A percentile compares a stretch with the other conserved stretches of the same genome.
Conservation (phyloP, 345 rosid species). For the Eucalyptus rudis region DNA sequence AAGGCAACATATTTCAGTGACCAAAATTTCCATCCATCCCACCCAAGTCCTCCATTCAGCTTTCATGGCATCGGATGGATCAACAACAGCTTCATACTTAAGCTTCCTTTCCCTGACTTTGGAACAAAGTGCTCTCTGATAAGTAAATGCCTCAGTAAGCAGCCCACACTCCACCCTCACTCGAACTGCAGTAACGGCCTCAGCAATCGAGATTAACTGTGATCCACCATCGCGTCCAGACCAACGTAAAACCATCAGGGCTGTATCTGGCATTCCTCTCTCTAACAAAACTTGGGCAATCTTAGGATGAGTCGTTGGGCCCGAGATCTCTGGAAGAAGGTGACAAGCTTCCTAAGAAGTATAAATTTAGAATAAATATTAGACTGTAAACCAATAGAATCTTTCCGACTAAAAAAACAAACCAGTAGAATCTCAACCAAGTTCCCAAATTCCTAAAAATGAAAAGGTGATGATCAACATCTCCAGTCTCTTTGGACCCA, state of each 20-base stretch:
- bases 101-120: slow-evolving; percentile 51
- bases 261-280: slow-evolving; percentile 70
- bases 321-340: slow-evolving; percentile 87
- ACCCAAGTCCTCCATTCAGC: slow-evolving; percentile 42
- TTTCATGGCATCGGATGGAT: slow-evolving; percentile 16
- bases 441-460: neutral
- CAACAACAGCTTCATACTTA: slow-evolving; percentile 20
- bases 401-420: neutral
- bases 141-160: slow-evolving; percentile 83
- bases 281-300: slow-evolving; percentile 85
- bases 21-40: slow-evolving; percentile 75
- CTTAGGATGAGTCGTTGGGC: slow-evolving; percentile 79
- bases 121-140: slow-evolving; percentile 70
- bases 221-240: slow-evolving; percentile 77
- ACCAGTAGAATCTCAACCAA: neutral
- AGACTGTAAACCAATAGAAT: neutral
- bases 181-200: slow-evolving; percentile 81
- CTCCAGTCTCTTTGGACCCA: neutral
- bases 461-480: neutral
- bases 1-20: slow-evolving; percentile 81
- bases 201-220: slow-evolving; percentile 46
- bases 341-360: slow-evolving; percentile 63
- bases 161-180: slow-evolving; percentile 92
- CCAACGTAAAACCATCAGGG: slow-evolving; percentile 86
- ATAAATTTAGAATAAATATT: slow-evolving; percentile 6